Conservation (phyloP, 768 basidiomycete species). For the Amanita exitialis region DNA sequence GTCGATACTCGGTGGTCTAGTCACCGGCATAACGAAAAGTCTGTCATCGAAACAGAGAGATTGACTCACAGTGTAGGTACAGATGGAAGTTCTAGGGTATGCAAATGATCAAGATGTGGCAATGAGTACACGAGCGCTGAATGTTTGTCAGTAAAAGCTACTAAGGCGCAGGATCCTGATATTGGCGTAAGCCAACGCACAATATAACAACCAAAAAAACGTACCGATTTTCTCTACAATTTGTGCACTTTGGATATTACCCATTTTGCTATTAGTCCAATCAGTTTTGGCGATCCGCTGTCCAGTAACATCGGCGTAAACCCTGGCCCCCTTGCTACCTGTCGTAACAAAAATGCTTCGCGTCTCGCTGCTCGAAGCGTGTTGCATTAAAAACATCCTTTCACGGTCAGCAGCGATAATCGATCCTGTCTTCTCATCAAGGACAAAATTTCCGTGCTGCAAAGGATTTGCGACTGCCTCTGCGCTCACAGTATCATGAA, state of each 20-base stretch:
- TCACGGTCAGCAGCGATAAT: slow-evolving; percentile 31
- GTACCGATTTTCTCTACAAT: slow-evolving; percentile 56
- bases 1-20: slow-evolving; percentile 32
- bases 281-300: slow-evolving; percentile 59
- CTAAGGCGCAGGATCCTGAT: slow-evolving; percentile 41
- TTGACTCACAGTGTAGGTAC: slow-evolving; percentile 23
- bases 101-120: slow-evolving; percentile 48
- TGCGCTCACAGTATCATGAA: slow-evolving; percentile 20
- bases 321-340: slow-evolving; percentile 49
- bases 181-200: neutral
- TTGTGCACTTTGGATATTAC: slow-evolving; percentile 37
- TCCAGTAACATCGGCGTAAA: slow-evolving; percentile 49
- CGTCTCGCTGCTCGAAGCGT: slow-evolving; percentile 12
- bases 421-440: slow-evolving; percentile 44
- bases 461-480: slow-evolving; percentile 38
- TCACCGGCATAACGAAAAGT: neutral
- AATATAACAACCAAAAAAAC: slow-evolving; percentile 10
- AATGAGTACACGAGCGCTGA: slow-evolving; percentile 50
- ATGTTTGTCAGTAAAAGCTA: slow-evolving; percentile 42
- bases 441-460: slow-evolving; percentile 37
- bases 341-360: slow-evolving; percentile 33
- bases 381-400: slow-evolving; percentile 23
- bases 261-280: slow-evolving; percentile 40
- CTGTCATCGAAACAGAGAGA: neutral
- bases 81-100: slow-evolving; percentile 30